These are phyloP conservation scores for Trapa bicornis DNA, from an alignment of 345 rosid genomes.

Conservation along the genomic window DNA sequence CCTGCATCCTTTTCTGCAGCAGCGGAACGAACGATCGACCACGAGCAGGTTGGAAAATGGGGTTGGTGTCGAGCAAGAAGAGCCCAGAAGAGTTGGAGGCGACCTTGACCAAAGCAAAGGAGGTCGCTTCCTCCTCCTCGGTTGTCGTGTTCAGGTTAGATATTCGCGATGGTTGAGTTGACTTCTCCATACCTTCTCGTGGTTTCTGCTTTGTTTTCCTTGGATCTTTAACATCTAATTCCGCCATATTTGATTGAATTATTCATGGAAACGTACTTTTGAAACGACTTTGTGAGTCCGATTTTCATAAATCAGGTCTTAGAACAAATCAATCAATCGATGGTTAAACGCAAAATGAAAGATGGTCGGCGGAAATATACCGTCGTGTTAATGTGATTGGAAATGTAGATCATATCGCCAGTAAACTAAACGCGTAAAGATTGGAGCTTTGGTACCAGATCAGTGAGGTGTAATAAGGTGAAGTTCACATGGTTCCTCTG, in stretches of 20 bases:
- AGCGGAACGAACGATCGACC: too few species aligned
- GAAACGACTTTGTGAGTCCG: neutral
- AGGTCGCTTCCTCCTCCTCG: constrained; percentile 35
- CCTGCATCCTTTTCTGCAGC: too few species aligned
- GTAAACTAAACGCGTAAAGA: neutral
- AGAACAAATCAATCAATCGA: neutral
- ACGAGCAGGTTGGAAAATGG: too few species aligned
- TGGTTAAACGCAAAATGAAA: neutral
- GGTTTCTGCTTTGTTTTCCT: neutral
- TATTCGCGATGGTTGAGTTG: neutral
- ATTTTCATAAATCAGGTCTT: neutral
- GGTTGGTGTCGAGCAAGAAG: constrained; percentile 3
- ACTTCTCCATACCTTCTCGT: neutral
- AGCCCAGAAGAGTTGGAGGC: constrained; percentile 35
- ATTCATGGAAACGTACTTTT: neutral
- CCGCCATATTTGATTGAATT: neutral
- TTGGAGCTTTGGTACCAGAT: neutral
- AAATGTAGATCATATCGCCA: neutral
- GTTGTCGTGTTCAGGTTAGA: constrained; percentile 51
- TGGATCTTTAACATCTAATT: neutral
- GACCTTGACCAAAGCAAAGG: constrained; percentile 37
- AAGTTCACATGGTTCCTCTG: neutral
- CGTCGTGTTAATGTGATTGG: neutral
- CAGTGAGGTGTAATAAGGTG: neutral
- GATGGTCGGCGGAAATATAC: neutral